phyloP scores from a whole-genome alignment of 305 asterid genomes.

The Vinca major region DNA sequence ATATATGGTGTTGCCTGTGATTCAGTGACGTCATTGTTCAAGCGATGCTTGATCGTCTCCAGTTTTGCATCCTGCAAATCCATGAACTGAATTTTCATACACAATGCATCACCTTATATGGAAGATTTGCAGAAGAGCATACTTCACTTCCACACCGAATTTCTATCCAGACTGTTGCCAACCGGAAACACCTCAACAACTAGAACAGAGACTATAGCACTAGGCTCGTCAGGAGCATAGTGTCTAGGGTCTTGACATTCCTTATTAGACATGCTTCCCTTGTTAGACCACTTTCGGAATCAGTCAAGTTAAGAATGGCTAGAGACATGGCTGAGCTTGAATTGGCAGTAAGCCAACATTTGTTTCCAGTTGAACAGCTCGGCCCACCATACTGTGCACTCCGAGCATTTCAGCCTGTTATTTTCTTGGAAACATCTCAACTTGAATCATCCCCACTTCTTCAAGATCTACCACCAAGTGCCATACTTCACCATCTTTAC shows the following conservation, averaged over 20 bases:
- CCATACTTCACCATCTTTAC: constrained; percentile 77
- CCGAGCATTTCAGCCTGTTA: constrained; percentile 78
- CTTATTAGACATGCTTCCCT: constrained; percentile 80
- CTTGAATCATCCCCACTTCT: constrained; percentile 75
- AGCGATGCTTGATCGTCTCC: constrained; percentile 85
- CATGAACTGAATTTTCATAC: constrained; percentile 75
- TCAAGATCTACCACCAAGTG: constrained; percentile 80
- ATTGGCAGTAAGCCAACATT: constrained; percentile 69
- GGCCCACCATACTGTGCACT: constrained; percentile 90
- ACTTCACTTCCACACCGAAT: constrained; percentile 67
- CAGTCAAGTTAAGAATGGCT: constrained; percentile 94
- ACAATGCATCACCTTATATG: constrained; percentile 82
- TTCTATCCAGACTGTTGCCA: constrained; percentile 70
- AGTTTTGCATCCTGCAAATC: constrained; percentile 73
- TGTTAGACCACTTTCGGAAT: constrained; percentile 83
- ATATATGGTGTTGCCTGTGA: constrained; percentile 86
- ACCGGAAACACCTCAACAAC: constrained; percentile 15
- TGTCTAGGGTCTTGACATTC: constrained; percentile 67
- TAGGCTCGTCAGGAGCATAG: constrained; percentile 76
- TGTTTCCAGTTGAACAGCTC: constrained; percentile 90
- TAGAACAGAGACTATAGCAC: constrained; percentile 70
- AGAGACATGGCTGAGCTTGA: constrained; percentile 93
- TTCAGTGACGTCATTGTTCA: constrained; percentile 85
- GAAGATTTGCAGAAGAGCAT: constrained; percentile 79
- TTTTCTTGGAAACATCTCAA: constrained; percentile 84